phyloP scores from a whole-genome alignment of 208 protist genomes.

The Trichomonas vaginalis region DNA sequence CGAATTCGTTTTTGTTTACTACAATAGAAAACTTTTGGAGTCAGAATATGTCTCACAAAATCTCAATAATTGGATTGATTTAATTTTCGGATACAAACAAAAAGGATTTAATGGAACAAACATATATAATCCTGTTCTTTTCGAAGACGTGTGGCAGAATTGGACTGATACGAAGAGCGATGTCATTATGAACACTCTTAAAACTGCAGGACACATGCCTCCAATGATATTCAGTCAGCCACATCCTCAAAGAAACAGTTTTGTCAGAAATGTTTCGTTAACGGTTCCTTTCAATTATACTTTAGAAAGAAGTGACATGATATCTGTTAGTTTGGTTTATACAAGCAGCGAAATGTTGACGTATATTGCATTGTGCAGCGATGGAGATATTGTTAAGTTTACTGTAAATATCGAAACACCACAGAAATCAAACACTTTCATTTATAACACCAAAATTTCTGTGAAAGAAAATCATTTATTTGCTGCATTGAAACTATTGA shows the following conservation, averaged over 20 bases:
- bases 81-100: not conserved
- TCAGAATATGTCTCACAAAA: not conserved
- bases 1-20: not conserved
- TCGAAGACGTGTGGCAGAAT: not conserved
- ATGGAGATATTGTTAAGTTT: not conserved
- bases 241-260: not conserved
- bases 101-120: not conserved
- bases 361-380: not conserved
- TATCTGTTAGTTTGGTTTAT: not conserved
- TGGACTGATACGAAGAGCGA: not conserved
- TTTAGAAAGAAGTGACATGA: not conserved
- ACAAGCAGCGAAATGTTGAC: not conserved
- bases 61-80: not conserved
- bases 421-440: not conserved
- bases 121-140: not conserved
- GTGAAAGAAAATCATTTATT: not conserved
- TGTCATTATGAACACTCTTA: not conserved
- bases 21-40: not conserved
- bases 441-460: not conserved
- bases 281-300: not conserved
- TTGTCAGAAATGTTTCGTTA: not conserved
- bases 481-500: not conserved
- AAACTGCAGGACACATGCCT: not conserved
- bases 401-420: not conserved
- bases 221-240: not conserved